phyloP scores from a whole-genome alignment of 371 early-diverging fungal genomes.

The Apophysomyces variabilis region DNA sequence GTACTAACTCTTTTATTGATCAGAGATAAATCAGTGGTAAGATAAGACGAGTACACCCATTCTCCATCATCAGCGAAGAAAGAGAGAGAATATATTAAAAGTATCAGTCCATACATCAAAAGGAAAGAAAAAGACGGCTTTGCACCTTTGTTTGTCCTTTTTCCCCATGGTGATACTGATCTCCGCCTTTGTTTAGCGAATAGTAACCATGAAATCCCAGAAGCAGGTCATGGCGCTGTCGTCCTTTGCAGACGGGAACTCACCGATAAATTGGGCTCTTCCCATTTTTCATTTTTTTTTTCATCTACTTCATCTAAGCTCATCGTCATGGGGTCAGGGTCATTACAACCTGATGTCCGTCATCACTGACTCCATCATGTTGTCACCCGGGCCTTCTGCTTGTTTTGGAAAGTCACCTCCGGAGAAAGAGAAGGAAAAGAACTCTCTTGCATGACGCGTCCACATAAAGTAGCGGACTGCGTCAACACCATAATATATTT shows the following conservation, averaged over 20 bases:
- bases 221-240: neutral
- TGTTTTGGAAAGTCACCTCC: conserved; percentile 1
- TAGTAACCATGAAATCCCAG: neutral
- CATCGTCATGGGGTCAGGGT: neutral
- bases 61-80: no score
- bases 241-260: no score
- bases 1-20: neutral
- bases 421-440: conserved; percentile 7
- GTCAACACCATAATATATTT: neutral
- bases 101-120: neutral
- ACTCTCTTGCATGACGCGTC: neutral
- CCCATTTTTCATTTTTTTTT: neutral
- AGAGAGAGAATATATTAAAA: no score
- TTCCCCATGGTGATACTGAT: conserved; percentile 2
- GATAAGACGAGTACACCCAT: no score
- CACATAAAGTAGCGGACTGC: neutral
- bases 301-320: neutral
- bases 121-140: neutral
- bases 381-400: neutral
- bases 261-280: neutral
- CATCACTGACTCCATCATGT: no score
- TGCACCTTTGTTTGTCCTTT: neutral
- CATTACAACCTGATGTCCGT: no score
- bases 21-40: neutral
- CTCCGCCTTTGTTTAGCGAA: conserved; percentile 3